Conservation (phyloP, 2,329 filamentous ascomycete genomes). For the Fusarium nodosum region DNA sequence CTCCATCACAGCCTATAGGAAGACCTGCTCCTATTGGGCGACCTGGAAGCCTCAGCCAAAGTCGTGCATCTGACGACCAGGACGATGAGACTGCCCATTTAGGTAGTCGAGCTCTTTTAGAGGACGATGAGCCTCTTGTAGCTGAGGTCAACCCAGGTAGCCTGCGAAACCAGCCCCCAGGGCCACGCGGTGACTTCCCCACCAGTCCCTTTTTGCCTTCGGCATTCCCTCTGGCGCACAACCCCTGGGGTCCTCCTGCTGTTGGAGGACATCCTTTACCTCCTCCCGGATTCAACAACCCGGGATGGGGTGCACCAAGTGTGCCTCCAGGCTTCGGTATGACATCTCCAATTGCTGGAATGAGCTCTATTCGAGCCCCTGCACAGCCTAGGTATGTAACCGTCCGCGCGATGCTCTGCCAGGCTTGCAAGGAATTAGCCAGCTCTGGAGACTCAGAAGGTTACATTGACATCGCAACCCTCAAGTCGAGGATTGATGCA, state of each 20-base stretch:
- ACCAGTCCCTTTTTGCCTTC: conserved; percentile 60
- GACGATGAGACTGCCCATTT: conserved; percentile 84
- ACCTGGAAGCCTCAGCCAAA: conserved; percentile 78
- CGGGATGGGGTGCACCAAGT: conserved; percentile 56
- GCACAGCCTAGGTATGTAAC: conserved; percentile 75
- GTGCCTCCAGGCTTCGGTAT: conserved; percentile 54
- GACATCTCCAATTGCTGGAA: conserved; percentile 50
- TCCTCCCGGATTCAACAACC: conserved; percentile 62
- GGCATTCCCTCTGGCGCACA: conserved; percentile 56
- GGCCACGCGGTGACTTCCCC: conserved; percentile 59
- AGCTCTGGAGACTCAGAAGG: conserved; percentile 64
- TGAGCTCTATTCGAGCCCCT: conserved; percentile 51
- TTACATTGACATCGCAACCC: conserved; percentile 76
- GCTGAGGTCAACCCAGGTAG: conserved; percentile 52
- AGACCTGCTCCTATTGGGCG: conserved; percentile 90
- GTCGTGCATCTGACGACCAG: conserved; percentile 65
- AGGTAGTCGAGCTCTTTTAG: conserved; percentile 89
- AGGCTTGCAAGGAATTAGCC: conserved; percentile 77
- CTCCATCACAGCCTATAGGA: conserved; percentile 78
- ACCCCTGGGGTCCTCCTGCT: conserved; percentile 59
- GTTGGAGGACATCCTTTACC: conserved; percentile 56
- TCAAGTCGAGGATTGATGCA: conserved; percentile 75
- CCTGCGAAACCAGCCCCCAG: conserved; percentile 66
- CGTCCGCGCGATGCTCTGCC: conserved; percentile 80
- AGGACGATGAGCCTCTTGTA: conserved; percentile 73